phyloP scores from a whole-genome alignment of 2,329 filamentous ascomycete species.

The Sclerotinia sclerotiorum region DNA sequence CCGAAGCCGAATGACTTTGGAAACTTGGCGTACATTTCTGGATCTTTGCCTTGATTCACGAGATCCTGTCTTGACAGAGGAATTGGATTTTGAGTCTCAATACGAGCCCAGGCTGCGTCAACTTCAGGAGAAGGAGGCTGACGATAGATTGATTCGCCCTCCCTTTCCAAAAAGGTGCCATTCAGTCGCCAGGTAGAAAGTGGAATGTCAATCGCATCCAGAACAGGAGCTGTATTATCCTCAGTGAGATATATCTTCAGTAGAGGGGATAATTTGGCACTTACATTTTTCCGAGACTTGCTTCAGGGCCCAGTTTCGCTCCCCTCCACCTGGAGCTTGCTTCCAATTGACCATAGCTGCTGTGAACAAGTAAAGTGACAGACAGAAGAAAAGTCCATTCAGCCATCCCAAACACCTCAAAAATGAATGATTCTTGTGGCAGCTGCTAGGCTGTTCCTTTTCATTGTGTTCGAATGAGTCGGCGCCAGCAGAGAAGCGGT shows the following conservation, averaged over 20 bases:
- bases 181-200: slow-evolving; percentile 5
- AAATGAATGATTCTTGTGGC: not conserved
- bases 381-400: not conserved
- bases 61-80: not conserved
- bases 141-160: not conserved
- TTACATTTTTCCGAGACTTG: slow-evolving; percentile 4
- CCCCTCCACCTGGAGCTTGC: not conserved
- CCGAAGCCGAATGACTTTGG: not conserved
- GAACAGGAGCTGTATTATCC: not conserved
- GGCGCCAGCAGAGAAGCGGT: not conserved
- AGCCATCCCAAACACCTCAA: not conserved
- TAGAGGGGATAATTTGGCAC: not conserved
- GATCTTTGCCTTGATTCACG: not conserved
- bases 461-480: not conserved
- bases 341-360: not conserved
- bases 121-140: not conserved
- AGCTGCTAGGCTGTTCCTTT: not conserved
- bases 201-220: not conserved
- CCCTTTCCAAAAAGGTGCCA: not conserved
- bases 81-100: not conserved
- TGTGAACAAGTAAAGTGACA: not conserved
- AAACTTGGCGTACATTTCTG: not conserved
- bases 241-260: not conserved
- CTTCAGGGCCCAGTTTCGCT: not conserved
- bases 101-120: slow-evolving; percentile 1